Evolutionary conservation across 768 basidiomycete species (phyloP), one percentile per base, ranked within the genome.

Genomic region (Phaffia australis): DNA sequence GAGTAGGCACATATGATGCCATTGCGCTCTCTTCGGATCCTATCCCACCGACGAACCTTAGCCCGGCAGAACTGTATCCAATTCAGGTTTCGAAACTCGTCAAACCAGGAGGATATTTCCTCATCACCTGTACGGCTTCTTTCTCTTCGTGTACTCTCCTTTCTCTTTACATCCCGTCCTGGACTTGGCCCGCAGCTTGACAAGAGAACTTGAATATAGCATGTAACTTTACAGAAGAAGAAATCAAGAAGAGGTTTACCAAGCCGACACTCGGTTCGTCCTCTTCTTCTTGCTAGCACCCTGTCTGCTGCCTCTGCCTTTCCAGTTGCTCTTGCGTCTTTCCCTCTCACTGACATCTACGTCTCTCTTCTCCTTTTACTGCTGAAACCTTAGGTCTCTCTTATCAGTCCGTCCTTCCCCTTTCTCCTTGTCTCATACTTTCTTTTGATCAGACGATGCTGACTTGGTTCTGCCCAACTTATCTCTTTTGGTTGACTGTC

Each of bases 1-100:
- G 62, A 77, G 78, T 69, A 79, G 79, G 79, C 5, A 80, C 79
- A 2, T 80, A 74, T 69, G 79, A 80, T 69, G 79, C 78, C 6
- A 70, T 80, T 16, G 63, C 67, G n/a, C 63, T 69, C 19, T 69
- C 67, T 9, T 56, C 67, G 15, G 7, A 46, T 16, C 67, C 67
- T 19, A 30, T 69, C 46, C 62, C 62, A 11, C 61, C 63, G 0
- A 25, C 47, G 27, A 69, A 69, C 49, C 67, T 69, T 8, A 35
- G 56, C 5, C 67, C 67, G 19, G 56, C 67, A 23, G 71, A 73
- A 27, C 71, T 77, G n/a, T 79, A 79, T 62, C 75, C 78, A 15
- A 73, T 73, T 46, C 64, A 69, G 25, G 69, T 78, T 15, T 69
- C 75, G 1, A 71, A 64, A 65, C 65, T 78, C 29, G 72, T 79